phyloP scores from a whole-genome alignment of 805 yeast species.

The Helenozyma baotianmanensis region DNA sequence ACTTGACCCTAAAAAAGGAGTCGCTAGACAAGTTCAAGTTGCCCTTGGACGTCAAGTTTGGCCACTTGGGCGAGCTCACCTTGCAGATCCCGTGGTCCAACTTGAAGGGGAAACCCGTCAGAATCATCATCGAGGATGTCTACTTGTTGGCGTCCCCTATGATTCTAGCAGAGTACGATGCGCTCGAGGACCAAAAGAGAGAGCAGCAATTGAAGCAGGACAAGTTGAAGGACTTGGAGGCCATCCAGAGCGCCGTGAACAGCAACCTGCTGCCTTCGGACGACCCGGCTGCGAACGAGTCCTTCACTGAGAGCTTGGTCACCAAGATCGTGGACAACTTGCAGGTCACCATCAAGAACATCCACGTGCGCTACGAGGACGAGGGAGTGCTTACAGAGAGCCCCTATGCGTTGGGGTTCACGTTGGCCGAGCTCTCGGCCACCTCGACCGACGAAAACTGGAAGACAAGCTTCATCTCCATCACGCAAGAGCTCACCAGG shows the following conservation, averaged over 20 bases:
- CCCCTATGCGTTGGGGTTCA: slow-evolving; percentile 80
- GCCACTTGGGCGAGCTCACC: slow-evolving; percentile 84
- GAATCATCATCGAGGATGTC: slow-evolving; percentile 80
- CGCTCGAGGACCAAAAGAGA: slow-evolving; percentile 56
- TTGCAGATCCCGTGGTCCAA: slow-evolving; percentile 97
- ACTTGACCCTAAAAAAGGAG: slow-evolving; percentile 78
- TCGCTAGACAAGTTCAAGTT: slow-evolving; percentile 81
- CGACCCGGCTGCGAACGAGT: slow-evolving; percentile 55
- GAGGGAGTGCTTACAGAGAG: slow-evolving; percentile 58
- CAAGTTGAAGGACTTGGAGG: slow-evolving; percentile 62
- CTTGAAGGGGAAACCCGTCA: slow-evolving; percentile 87
- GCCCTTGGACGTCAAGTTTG: slow-evolving; percentile 84
- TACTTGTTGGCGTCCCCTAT: slow-evolving; percentile 79
- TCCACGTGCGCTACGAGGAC: slow-evolving; percentile 92
- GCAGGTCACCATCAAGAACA: slow-evolving; percentile 85
- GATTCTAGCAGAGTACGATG: slow-evolving; percentile 48
- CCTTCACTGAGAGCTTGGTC: slow-evolving; percentile 80
- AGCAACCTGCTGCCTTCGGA: slow-evolving; percentile 24
- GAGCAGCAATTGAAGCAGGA: slow-evolving; percentile 59
- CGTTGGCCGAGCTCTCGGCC: slow-evolving; percentile 83
- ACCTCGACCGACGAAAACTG: slow-evolving; percentile 83
- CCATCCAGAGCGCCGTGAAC: slow-evolving; percentile 47
- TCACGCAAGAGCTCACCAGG: slow-evolving; percentile 60
- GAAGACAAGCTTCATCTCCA: slow-evolving; percentile 80
- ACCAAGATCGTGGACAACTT: slow-evolving; percentile 91